Conservation (phyloP, 2,329 filamentous ascomycete species). For the Huntiella moniliformis region DNA sequence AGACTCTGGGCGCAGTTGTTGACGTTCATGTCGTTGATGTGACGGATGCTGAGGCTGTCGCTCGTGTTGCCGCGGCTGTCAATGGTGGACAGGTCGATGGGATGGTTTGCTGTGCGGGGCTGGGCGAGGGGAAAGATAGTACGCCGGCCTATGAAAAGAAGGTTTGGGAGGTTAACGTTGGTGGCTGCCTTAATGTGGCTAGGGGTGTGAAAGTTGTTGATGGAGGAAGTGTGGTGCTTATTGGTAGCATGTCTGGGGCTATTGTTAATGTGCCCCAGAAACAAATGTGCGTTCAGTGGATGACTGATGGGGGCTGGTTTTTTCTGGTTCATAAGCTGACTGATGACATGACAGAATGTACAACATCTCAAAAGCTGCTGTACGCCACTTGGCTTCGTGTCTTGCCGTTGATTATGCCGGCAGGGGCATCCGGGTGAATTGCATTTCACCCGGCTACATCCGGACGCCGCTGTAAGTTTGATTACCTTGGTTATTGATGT, state of each 20-base stretch:
- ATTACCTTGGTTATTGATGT: background rate
- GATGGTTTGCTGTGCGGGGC: conserved; percentile 88
- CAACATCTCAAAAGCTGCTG: conserved; percentile 82
- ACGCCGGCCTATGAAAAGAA: conserved; percentile 81
- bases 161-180: conserved; percentile 86
- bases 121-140: conserved; percentile 77
- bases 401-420: conserved; percentile 89
- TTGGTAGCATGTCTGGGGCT: conserved; percentile 83
- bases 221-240: conserved; percentile 76
- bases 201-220: conserved; percentile 65
- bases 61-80: conserved; percentile 18
- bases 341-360: conserved; percentile 39
- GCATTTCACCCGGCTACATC: conserved; percentile 93
- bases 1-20: conserved; percentile 22
- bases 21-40: conserved; percentile 53
- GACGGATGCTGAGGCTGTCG: conserved; percentile 3
- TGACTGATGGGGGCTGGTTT: background rate
- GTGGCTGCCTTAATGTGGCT: conserved; percentile 63
- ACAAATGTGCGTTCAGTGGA: conserved; percentile 40
- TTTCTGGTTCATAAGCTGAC: background rate
- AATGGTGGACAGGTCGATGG: conserved; percentile 72
- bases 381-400: conserved; percentile 70
- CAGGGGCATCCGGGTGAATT: conserved; percentile 79
- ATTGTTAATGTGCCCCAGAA: conserved; percentile 94
- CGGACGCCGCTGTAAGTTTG: conserved; percentile 64